Evolutionary conservation across 164 flowering plant genomes (phyloP), one percentile per base, ranked within the genome.

Genomic region (Litsea cubeba): DNA sequence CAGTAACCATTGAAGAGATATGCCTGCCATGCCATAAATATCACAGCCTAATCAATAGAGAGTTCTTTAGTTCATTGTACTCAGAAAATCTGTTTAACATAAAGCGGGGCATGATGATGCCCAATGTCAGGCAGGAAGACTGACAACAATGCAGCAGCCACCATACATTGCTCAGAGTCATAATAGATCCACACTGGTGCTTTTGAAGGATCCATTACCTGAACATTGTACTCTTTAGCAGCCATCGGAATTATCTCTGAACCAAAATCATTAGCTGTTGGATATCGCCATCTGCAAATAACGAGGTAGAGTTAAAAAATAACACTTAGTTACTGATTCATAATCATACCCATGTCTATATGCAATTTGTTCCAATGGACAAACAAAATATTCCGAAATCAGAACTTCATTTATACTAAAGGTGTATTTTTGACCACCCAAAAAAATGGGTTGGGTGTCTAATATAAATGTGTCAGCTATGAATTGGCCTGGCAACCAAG

Each of bases 181-280:
- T 5, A 40, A 7, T 40, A 40, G 17, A 54, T 54, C 60, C 17
- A 30, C 69, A 26, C 49, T 30, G 69, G 18, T 12, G 18, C 32
- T 65, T 28, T 12, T 15, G 28, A 25, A 11, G 22, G 28, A 65
- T 65, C 32, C 28, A 26, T 80, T 63, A 87, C 97, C 82, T 93
- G 98, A 72, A 93, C 93, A 82, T 88, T 88, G 74, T 88, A 85
- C 15, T 91, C 88, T 71, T 57, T 73, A 62, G 89, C 90, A 69
- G 96, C 93, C 17, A 85, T 77, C 22, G 98, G 98, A 72, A 93
- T 90, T 62, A 93, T 86, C 76, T 93, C 98, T 63, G 98, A 93
- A 30, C 96, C 98, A 75, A 93, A 91, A 81, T 93, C 97, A 80
- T 93, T 93, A 83, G 86, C 78, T n/a, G 87, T 78, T n/a, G 96